A percentile compares a stretch with the other conserved stretches of the same genome.
Evolutionary conservation across 257 asterid genomes (phyloP).

Genomic region (Nicotiana otophora): DNA sequence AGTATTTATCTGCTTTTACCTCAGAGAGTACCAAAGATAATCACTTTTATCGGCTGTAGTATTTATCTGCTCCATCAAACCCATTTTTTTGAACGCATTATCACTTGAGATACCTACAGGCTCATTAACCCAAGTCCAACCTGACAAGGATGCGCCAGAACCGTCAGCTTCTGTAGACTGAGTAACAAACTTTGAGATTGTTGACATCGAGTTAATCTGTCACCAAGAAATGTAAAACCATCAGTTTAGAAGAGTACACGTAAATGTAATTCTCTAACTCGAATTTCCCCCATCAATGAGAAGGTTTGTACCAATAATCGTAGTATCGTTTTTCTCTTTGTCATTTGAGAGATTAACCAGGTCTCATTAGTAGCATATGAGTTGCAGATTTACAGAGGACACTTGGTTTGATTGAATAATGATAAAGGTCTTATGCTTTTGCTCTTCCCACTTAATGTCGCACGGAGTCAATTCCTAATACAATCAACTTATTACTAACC

Average conservation of each 20-base stretch:
- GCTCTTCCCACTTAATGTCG: not conserved
- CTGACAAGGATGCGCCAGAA: constrained; percentile 34
- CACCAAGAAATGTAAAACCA: constrained; percentile 11
- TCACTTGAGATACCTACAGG: constrained; percentile 80
- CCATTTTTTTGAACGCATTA: constrained; percentile 43
- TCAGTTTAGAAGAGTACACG: constrained; percentile 3
- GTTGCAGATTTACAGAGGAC: not conserved
- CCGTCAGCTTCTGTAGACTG: constrained; percentile 43
- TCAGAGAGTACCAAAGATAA: constrained; percentile 74
- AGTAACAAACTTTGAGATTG: constrained; percentile 40
- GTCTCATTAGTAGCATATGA: not conserved
- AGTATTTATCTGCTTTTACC: constrained; percentile 31
- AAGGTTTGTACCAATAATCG: not conserved
- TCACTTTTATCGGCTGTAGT: constrained; percentile 82
- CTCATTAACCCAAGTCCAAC: constrained; percentile 79
- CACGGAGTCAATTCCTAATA: not conserved
- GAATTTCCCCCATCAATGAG: not conserved
- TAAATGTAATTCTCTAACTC: not conserved
- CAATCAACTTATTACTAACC: not conserved
- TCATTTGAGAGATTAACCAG: not conserved
- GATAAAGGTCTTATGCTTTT: not conserved
- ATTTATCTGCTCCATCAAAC: constrained; percentile 74
- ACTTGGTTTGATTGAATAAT: not conserved
- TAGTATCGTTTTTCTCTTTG: not conserved
- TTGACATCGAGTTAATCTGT: constrained; percentile 71